These are phyloP conservation scores for Botrytis fragariae DNA, from an alignment of 2,329 filamentous ascomycete species.

Conservation along the genomic window DNA sequence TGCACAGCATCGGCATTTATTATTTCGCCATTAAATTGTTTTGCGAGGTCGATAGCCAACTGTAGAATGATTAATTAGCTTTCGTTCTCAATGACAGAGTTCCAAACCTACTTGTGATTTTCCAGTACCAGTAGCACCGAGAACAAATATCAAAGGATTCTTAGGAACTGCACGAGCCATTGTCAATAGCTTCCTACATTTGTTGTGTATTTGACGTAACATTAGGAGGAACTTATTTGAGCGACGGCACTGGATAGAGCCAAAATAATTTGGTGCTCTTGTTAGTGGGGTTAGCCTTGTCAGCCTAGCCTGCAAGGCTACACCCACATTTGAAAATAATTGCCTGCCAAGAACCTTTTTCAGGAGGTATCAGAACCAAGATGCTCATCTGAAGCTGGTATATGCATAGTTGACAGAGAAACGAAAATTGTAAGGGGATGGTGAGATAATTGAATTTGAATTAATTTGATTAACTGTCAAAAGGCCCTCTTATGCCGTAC, in stretches of 20 bases:
- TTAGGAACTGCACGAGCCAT: slow-evolving; percentile 41
- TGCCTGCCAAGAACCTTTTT: background rate
- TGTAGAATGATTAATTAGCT: slow-evolving; percentile 27
- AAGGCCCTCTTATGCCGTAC: background rate
- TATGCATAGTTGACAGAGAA: background rate
- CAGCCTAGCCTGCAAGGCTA: slow-evolving; percentile 7
- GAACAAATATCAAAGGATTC: slow-evolving; percentile 71
- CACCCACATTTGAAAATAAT: background rate
- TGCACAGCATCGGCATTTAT: slow-evolving; percentile 99
- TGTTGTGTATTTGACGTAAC: slow-evolving; percentile 22
- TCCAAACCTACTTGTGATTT: slow-evolving; percentile 70
- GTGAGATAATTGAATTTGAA: background rate
- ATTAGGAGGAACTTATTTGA: slow-evolving; percentile 20
- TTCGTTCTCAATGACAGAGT: background rate
- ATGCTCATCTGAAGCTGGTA: background rate
- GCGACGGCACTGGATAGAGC: background rate
- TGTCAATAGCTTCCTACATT: slow-evolving; percentile 20
- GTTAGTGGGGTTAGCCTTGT: background rate
- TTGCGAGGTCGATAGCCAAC: slow-evolving; percentile 78
- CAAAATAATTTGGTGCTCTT: background rate
- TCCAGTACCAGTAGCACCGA: slow-evolving; percentile 89
- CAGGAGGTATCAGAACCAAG: background rate
- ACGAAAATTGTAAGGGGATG: background rate
- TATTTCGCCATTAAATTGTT: slow-evolving; percentile 82
- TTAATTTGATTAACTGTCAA: background rate